Conservation (phyloP, 305 asterid genomes). For the Andrographis paniculata region DNA sequence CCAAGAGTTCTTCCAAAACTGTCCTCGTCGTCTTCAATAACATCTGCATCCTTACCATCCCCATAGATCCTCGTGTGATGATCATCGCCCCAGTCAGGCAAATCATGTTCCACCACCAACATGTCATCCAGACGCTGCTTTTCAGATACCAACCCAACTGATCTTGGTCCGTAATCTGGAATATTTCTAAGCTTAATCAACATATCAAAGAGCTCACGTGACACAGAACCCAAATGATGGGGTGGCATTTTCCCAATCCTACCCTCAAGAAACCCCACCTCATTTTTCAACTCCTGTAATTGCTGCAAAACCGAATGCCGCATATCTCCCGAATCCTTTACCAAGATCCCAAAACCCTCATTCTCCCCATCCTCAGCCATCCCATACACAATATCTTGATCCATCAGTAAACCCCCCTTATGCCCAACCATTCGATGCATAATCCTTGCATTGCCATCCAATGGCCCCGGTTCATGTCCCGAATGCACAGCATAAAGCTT, state of each 20-base stretch:
- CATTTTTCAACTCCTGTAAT: conserved; percentile 68
- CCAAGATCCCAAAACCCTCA: conserved; percentile 59
- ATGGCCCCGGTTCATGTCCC: conserved; percentile 94
- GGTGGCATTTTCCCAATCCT: conserved; percentile 59
- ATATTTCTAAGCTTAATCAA: conserved; percentile 53
- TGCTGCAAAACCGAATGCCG: conserved; percentile 71
- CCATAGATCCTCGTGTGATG: conserved; percentile 73
- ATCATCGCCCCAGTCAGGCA: conserved; percentile 91
- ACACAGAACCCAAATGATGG: conserved; percentile 52
- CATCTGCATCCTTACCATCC: conserved; percentile 82
- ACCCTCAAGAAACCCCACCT: conserved; percentile 74
- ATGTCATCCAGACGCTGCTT: conserved; percentile 72
- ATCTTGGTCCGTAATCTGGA: conserved; percentile 62
- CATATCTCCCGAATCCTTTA: conserved; percentile 55
- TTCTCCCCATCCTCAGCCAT: conserved; percentile 74
- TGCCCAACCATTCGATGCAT: conserved; percentile 92
- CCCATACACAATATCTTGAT: conserved; percentile 62
- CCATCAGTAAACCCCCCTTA: conserved; percentile 77
- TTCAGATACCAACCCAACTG: conserved; percentile 50
- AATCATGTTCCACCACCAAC: conserved; percentile 86
- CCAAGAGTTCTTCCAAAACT: conserved; percentile 94
- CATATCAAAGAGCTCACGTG: conserved; percentile 70
- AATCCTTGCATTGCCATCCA: conserved; percentile 96
- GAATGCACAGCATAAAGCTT: conserved; percentile 94
- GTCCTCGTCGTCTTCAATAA: conserved; percentile 90